Evolutionary conservation across 2,329 filamentous ascomycete genomes (phyloP).

Genomic region (Colletotrichum trifolii): DNA sequence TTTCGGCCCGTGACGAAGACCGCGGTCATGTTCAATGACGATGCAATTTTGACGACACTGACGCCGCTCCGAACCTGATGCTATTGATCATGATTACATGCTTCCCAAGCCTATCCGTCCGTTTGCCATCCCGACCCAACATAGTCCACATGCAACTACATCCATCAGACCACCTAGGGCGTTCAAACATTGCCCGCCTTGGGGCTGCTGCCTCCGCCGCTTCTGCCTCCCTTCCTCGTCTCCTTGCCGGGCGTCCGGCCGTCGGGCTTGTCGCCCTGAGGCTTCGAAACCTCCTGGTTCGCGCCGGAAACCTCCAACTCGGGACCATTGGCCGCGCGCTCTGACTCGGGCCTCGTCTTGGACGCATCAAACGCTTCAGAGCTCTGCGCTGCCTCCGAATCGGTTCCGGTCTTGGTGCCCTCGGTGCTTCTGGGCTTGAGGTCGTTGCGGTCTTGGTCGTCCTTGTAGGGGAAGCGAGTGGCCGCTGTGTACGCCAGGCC

Average conservation of each 20-base stretch:
- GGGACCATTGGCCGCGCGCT: conserved; percentile 54
- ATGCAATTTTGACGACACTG: conserved; percentile 1
- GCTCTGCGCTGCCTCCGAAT: conserved; percentile 65
- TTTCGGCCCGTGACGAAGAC: background rate
- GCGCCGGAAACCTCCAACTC: conserved; percentile 57
- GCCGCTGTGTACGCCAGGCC: conserved; percentile 47
- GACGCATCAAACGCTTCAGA: conserved; percentile 75
- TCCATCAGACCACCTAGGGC: no score
- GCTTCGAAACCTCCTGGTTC: conserved; percentile 55
- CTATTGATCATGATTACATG: conserved; percentile 8
- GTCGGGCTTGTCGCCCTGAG: conserved; percentile 49
- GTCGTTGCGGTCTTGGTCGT: conserved; percentile 67
- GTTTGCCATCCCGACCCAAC: background rate
- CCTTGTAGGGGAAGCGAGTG: conserved; percentile 56
- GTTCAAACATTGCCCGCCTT: conserved; percentile 44
- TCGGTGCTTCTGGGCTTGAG: conserved; percentile 75
- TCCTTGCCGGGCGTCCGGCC: conserved; percentile 48
- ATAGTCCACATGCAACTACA: background rate
- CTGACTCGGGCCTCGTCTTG: conserved; percentile 74
- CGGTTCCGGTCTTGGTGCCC: conserved; percentile 74
- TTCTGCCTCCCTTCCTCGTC: conserved; percentile 49
- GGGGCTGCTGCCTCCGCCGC: conserved; percentile 43
- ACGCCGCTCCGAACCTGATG: conserved; percentile 2
- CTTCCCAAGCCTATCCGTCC: background rate
- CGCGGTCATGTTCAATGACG: conserved; percentile 6